phyloP scores from a whole-genome alignment of 345 rosid genomes.

The Syzygium jambos region DNA sequence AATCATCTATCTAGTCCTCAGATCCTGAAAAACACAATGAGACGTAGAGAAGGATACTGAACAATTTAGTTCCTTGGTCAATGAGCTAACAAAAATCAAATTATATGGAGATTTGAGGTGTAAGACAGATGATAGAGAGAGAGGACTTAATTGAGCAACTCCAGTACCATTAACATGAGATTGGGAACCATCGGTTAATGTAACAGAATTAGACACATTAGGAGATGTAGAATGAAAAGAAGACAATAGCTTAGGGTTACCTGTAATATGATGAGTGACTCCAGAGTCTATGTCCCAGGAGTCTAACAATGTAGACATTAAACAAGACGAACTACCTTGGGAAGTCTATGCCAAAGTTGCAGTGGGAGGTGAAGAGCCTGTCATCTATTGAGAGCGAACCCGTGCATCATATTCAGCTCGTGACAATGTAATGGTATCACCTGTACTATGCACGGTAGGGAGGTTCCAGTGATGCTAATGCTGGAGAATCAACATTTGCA shows the following conservation, averaged over 20 bases:
- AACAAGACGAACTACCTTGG: background rate
- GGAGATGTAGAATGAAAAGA: background rate
- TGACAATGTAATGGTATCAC: background rate
- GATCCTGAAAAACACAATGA: accelerated
- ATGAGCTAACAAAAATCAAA: background rate
- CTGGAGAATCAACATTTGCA: background rate
- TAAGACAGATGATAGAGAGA: background rate
- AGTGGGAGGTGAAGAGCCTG: background rate
- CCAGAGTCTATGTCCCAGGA: background rate
- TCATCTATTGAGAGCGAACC: background rate
- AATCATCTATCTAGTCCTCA: background rate
- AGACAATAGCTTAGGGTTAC: background rate
- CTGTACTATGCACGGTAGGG: background rate
- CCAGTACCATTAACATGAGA: background rate
- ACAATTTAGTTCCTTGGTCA: background rate
- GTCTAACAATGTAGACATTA: accelerated
- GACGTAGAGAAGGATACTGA: background rate
- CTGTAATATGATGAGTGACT: background rate
- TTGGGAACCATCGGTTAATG: background rate
- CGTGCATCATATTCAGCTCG: accelerated
- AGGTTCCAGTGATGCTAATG: accelerated
- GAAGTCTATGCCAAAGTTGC: background rate
- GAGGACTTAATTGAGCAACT: background rate
- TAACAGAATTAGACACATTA: background rate
- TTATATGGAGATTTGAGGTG: background rate